Evolutionary conservation across 148 eudicot species (phyloP).

Genomic region (Persicaria maculosa): DNA sequence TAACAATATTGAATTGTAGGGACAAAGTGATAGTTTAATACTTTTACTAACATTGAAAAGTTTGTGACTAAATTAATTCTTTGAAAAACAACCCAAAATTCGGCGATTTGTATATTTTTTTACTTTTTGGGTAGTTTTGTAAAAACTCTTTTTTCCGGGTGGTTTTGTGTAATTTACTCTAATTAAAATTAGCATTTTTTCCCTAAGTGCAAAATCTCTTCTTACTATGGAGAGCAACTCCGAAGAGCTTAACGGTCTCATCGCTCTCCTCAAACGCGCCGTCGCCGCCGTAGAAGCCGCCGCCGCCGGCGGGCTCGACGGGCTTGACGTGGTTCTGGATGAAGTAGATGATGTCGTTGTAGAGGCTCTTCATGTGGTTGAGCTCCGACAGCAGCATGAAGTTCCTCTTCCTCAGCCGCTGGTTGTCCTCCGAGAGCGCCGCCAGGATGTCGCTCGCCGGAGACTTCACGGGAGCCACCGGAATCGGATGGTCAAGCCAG

Average conservation of each 20-base stretch:
- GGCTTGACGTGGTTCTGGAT: slow-evolving; percentile 41
- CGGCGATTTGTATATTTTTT: too few species aligned
- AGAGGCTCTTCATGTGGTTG: slow-evolving; percentile 57
- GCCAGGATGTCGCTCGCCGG: not conserved
- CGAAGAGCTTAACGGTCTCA: not conserved
- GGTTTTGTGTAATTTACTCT: too few species aligned
- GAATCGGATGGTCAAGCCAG: slow-evolving; percentile 42
- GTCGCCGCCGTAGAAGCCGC: not conserved
- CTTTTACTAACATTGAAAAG: too few species aligned
- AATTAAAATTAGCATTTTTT: not conserved
- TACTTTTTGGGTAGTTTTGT: too few species aligned
- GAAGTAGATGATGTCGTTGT: slow-evolving; percentile 54
- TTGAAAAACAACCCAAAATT: too few species aligned
- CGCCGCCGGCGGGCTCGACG: slow-evolving; percentile 5
- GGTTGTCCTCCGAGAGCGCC: slow-evolving; percentile 57
- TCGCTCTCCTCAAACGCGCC: not conserved
- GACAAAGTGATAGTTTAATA: too few species aligned
- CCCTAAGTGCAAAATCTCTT: not conserved
- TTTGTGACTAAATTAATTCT: too few species aligned
- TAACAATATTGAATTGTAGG: too few species aligned
- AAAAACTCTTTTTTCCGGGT: too few species aligned
- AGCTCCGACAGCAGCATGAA: slow-evolving; percentile 49
- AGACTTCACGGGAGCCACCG: not conserved
- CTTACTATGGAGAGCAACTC: not conserved
- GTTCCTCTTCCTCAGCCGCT: slow-evolving; percentile 55